Evolutionary conservation across 768 basidiomycete species (phyloP).

Genomic region (Neoboletus magnificus): DNA sequence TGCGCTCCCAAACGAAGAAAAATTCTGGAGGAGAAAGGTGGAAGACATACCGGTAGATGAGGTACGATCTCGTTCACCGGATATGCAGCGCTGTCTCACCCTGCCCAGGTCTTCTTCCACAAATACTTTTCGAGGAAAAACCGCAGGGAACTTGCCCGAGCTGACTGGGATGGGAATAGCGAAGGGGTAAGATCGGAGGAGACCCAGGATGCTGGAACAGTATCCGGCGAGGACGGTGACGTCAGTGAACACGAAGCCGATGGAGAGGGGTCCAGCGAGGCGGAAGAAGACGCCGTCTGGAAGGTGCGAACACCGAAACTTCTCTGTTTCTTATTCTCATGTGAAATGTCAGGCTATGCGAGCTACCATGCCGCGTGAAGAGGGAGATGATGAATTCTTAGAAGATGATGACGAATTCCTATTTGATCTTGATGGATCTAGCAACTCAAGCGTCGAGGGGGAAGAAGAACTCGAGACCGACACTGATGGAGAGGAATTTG

Average conservation of each 20-base stretch:
- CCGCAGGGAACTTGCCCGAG: conserved; percentile 48
- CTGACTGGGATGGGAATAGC: conserved; percentile 32
- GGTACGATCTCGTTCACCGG: conserved; percentile 36
- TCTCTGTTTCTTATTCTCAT: not conserved
- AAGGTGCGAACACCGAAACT: conserved; percentile 51
- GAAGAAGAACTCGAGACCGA: conserved; percentile 26
- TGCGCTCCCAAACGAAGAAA: conserved; percentile 66
- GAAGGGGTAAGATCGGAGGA: conserved; percentile 17
- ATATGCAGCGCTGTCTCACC: not conserved
- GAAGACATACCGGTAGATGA: conserved; percentile 86
- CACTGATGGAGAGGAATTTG: conserved; percentile 35
- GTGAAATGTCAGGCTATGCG: conserved; percentile 69
- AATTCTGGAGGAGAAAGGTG: conserved; percentile 65
- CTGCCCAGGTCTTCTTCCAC: conserved; percentile 78
- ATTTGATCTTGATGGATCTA: conserved; percentile 28
- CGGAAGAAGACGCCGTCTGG: conserved; percentile 79
- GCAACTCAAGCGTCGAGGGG: conserved; percentile 33
- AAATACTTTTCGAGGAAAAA: conserved; percentile 79
- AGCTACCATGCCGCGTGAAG: conserved; percentile 68
- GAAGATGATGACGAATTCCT: conserved; percentile 31
- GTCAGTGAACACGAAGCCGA: conserved; percentile 35
- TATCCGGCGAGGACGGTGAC: conserved; percentile 15
- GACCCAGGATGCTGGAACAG: conserved; percentile 26
- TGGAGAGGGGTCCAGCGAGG: conserved; percentile 43
- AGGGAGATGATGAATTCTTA: conserved; percentile 46